Evolutionary conservation across 768 basidiomycete genomes (phyloP).

Genomic region (Tephrocybe sp.): DNA sequence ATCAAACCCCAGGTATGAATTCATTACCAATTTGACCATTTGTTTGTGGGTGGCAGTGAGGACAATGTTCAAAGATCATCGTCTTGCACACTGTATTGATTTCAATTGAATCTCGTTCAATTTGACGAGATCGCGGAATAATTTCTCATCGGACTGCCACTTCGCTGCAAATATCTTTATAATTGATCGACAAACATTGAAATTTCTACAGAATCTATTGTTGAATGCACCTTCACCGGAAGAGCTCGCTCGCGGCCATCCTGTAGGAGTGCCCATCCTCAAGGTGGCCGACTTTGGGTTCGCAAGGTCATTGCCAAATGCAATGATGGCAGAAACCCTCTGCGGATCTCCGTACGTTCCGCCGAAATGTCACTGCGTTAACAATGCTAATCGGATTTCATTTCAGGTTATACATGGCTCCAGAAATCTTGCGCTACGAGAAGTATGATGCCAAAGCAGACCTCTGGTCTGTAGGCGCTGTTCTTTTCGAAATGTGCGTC

Average conservation of each 20-base stretch:
- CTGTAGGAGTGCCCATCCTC: conserved; percentile 88
- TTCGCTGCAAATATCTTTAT: background rate
- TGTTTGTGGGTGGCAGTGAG: too few species aligned
- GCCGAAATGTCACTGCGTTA: background rate
- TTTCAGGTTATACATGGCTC: conserved; percentile 93
- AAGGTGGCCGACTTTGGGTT: conserved; percentile 99
- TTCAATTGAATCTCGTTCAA: too few species aligned
- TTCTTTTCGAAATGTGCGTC: conserved; percentile 93
- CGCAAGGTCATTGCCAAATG: conserved; percentile 86
- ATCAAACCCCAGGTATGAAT: conserved; percentile 86
- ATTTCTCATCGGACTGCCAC: too few species aligned
- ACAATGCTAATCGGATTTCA: conserved; percentile 4
- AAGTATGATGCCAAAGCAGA: conserved; percentile 98
- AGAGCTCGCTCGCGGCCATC: conserved; percentile 86
- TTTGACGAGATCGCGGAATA: too few species aligned
- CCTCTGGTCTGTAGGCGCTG: conserved; percentile 97
- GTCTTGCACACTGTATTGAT: too few species aligned
- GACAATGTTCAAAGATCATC: too few species aligned
- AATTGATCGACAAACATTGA: background rate
- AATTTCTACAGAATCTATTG: conserved; percentile 72
- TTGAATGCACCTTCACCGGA: conserved; percentile 78
- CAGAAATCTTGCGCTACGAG: conserved; percentile 95
- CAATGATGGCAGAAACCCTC: conserved; percentile 95
- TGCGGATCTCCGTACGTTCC: conserved; percentile 91
- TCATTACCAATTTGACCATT: background rate